phyloP scores from a whole-genome alignment of 305 asterid species.

The Fraxinus sp. region DNA sequence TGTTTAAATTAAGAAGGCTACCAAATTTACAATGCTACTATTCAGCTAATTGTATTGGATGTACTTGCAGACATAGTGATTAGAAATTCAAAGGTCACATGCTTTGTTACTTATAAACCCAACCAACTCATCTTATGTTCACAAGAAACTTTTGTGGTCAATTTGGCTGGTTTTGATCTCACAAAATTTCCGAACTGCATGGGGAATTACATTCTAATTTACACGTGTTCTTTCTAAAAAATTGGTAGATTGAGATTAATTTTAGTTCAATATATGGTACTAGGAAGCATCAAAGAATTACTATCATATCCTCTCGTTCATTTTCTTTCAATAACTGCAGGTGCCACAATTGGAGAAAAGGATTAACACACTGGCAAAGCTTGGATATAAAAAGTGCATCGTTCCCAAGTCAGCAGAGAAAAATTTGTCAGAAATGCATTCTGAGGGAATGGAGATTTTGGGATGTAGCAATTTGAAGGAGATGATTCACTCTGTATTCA shows the following conservation, averaged over 20 bases:
- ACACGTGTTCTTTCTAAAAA: neutral
- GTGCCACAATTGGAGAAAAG: slow-evolving; percentile 85
- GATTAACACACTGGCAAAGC: slow-evolving; percentile 61
- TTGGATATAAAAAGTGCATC: slow-evolving; percentile 75
- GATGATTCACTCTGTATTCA: slow-evolving; percentile 73
- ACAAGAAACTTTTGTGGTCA: neutral
- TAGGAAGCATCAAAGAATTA: neutral
- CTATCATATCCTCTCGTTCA: neutral
- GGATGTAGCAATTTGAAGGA: slow-evolving; percentile 77
- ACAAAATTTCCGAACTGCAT: neutral
- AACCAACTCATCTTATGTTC: neutral
- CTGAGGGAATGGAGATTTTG: slow-evolving; percentile 56
- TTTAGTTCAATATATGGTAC: neutral
- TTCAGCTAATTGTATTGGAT: neutral
- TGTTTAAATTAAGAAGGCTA: neutral
- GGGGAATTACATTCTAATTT: neutral
- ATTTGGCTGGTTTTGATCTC: neutral
- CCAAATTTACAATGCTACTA: neutral
- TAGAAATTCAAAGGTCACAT: neutral
- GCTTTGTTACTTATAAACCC: neutral
- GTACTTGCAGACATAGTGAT: neutral
- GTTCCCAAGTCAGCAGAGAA: slow-evolving; percentile 61
- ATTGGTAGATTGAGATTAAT: neutral
- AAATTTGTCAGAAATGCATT: slow-evolving; percentile 35
- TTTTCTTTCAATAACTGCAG: slow-evolving; percentile 30